Base-by-base conservation (phyloP, 2,329 filamentous ascomycete species). In the Mycosphaerelloides madeirae region DNA sequence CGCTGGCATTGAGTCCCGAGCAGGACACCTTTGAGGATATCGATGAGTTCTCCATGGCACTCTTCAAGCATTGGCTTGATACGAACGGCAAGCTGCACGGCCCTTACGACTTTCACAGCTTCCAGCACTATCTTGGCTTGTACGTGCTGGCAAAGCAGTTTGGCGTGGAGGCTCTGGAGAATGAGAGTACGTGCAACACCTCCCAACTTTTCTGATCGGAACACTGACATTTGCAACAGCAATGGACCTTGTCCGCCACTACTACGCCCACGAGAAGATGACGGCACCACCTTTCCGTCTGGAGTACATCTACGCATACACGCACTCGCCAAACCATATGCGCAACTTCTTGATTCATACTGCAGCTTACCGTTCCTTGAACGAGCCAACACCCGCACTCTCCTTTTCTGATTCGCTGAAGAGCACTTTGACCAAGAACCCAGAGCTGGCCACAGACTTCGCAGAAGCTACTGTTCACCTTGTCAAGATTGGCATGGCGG, bases 231-330 rank as follows among this genome's bases (percentile, higher is more conserved):
- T 11, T 15, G 4, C 20, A 9, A 13, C 32, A 62, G 61, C 60
- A 25, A 60, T 65, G 47, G 61, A 66, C 43, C 51, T 57, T 29
- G 48, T 59, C 29, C 57, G 64, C 31, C 34, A 44, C 38, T 65
- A 66, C 54, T 66, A 66, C 55, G 49, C 47, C 22, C 31, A 29
- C 19, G 43, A 55, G 33, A 53, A 56, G 44, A 59, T 65, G 59
- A 65, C 64, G 12, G 62, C 64, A 13, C 56, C 64, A 2, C 50
- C 64, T 13, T 66, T 62, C 49, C 58, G 64, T 22, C 53, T 66
- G 29, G 63, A 66, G 44, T 66, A 65, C 54, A 57, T 66, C 36
- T 65, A 64, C 56, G 49, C 52, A 15, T 54, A 48, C 49, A 62
- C 60, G 3, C 20, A 38, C 11, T 41, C 29, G 12, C 49, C 58